phyloP scores from a whole-genome alignment of 495 filamentous ascomycete species.

The Lasiosphaeris hirsuta region DNA sequence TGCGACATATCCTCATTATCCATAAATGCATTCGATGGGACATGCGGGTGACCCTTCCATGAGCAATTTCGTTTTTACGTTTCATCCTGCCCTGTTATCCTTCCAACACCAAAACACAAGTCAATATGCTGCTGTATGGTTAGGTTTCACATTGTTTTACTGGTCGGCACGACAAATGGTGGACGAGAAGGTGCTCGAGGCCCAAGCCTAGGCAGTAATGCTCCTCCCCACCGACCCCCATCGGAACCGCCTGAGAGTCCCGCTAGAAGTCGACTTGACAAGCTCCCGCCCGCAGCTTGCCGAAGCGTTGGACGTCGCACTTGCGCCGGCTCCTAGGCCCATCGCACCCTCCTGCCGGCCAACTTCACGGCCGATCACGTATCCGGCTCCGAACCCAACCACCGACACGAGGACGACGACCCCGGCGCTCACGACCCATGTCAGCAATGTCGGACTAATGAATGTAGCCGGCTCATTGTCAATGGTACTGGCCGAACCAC shows the following conservation, averaged over 20 bases:
- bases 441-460: constrained; percentile 73
- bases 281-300: constrained; percentile 44
- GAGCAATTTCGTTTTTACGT: no score
- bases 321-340: constrained; percentile 27
- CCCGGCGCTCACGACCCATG: constrained; percentile 88
- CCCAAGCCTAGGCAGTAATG: constrained; percentile 32
- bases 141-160: not conserved
- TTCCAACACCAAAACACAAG: no score
- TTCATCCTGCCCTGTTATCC: not conserved
- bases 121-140: no score
- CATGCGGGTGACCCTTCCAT: no score
- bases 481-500: constrained; percentile 11
- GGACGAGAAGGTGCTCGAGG: not conserved
- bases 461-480: constrained; percentile 18
- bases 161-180: not conserved
- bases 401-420: constrained; percentile 89
- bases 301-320: constrained; percentile 39
- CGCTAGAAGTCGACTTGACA: constrained; percentile 32
- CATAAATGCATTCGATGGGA: not conserved
- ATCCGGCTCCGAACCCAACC: constrained; percentile 90
- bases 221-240: constrained; percentile 46
- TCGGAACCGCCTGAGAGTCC: constrained; percentile 44
- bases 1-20: constrained; percentile 1
- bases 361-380: constrained; percentile 80
- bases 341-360: constrained; percentile 60